Evolutionary conservation across 495 filamentous ascomycete genomes (phyloP).

Genomic region (Filosporella fistucella): DNA sequence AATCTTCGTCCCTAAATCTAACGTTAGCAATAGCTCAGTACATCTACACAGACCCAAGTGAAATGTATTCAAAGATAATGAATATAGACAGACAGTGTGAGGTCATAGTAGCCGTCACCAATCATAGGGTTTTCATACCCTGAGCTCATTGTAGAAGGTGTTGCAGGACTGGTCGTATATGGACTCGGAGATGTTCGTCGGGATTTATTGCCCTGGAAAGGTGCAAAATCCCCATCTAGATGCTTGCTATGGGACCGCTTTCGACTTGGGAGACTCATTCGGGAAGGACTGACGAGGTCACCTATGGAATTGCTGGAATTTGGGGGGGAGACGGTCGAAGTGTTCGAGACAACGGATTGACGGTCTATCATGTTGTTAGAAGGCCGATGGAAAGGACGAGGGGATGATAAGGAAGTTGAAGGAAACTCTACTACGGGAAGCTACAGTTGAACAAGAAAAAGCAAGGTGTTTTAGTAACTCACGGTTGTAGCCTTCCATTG

Average conservation of each 20-base stretch:
- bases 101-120: constrained; percentile 18
- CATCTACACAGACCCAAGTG: no score
- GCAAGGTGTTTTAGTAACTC: constrained; percentile 4
- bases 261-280: constrained; percentile 19
- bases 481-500: constrained; percentile 8
- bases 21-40: background rate
- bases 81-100: constrained; percentile 16
- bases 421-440: background rate
- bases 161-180: constrained; percentile 23
- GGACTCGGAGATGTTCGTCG: constrained; percentile 31
- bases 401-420: background rate
- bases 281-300: constrained; percentile 11
- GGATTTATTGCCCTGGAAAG: constrained; percentile 25
- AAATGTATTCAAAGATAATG: constrained; percentile 6
- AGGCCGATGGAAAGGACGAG: background rate
- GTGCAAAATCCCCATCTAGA: constrained; percentile 15
- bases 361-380: constrained; percentile 16
- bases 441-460: constrained; percentile 6
- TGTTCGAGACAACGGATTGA: background rate
- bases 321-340: constrained; percentile 19
- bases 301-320: constrained; percentile 9
- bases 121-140: constrained; percentile 17
- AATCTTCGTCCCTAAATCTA: constrained; percentile 18
- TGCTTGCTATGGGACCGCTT: constrained; percentile 33
- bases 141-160: constrained; percentile 23